Percentiles rank a stretch among this genome's conserved stretches.
These are phyloP conservation scores for Nothophoma quercina DNA, from an alignment of 2,329 filamentous ascomycete genomes.

Conservation along the genomic window DNA sequence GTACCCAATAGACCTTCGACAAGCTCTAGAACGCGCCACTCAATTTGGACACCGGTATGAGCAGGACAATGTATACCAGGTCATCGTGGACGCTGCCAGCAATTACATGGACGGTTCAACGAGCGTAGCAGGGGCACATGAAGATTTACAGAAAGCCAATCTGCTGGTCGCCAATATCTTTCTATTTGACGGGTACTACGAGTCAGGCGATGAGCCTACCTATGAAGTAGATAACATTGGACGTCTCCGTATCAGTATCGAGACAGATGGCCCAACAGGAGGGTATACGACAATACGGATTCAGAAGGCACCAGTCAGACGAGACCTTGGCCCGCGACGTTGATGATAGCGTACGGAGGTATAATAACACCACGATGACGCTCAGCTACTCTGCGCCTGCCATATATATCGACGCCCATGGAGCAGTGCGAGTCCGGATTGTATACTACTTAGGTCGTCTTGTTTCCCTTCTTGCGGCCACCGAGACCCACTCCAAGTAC, in stretches of 20 bases:
- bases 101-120: neutral
- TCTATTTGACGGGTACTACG: neutral
- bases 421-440: no score
- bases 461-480: slow-evolving; percentile 23
- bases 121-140: neutral
- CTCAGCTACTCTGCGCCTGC: no score
- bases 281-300: neutral
- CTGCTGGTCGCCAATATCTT: slow-evolving; percentile 1
- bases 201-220: neutral
- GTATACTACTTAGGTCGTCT: slow-evolving; percentile 1
- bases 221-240: neutral
- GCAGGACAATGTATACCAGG: neutral
- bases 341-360: no score
- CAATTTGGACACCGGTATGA: neutral
- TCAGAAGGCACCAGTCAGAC: neutral
- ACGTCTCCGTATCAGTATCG: neutral
- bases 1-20: slow-evolving; percentile 19
- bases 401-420: no score
- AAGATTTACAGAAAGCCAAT: slow-evolving; percentile 12
- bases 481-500: slow-evolving; percentile 46
- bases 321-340: neutral
- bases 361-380: no score
- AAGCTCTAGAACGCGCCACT: neutral
- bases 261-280: neutral
- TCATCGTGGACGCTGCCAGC: neutral